Evolutionary conservation across 2,329 filamentous ascomycete species (phyloP), one percentile per base, ranked within the genome.

Genomic region (Talaromyces amestolkiae): DNA sequence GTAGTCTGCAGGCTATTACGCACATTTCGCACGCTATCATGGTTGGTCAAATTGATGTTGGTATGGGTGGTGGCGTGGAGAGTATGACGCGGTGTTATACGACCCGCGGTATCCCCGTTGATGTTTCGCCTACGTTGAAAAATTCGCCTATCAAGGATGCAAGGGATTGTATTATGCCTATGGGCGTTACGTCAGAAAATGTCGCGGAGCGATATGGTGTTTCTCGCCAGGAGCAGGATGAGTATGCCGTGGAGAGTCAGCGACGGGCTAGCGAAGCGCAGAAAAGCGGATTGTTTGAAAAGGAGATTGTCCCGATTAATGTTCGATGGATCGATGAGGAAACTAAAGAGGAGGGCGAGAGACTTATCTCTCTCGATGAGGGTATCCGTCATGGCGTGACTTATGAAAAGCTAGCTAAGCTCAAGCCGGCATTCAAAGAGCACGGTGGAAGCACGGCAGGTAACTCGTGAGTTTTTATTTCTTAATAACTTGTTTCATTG

Each of bases 161-260:
- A 0, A 77, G 77, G 56, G 93, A 97, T 80, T 94, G 92, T 83
- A 85, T 93, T 85, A 85, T 91, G 83, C 90, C 93, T 70, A 98
- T 98, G 93, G 92, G 94, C 51, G 93, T 94, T 86, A 97, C 94
- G 4, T 93, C 89, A 67, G 93, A 98, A 83, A 97, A 97, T 77
- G 93, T 98, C 19, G 91, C 89, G 73, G 86, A 86, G 61, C 92
- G 97, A 80, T 97, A 97, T 79, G 87, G 89, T 74, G 88, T 97
- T 75, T 81, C 86, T 4, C 86, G 94, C 65, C 87, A 91, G 74
- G 81, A 82, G 74, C 91, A 97, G 81, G 93, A 98, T 79, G 82
- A 85, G 70, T 97, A 88, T 77, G 91, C 93, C 0, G 90, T 89
- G 13, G 92, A 94, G 81, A 92, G 88, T 65, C 97, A 92, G 82